phyloP scores from a whole-genome alignment of 2,329 filamentous ascomycete species.

The Cercospora beticola region DNA sequence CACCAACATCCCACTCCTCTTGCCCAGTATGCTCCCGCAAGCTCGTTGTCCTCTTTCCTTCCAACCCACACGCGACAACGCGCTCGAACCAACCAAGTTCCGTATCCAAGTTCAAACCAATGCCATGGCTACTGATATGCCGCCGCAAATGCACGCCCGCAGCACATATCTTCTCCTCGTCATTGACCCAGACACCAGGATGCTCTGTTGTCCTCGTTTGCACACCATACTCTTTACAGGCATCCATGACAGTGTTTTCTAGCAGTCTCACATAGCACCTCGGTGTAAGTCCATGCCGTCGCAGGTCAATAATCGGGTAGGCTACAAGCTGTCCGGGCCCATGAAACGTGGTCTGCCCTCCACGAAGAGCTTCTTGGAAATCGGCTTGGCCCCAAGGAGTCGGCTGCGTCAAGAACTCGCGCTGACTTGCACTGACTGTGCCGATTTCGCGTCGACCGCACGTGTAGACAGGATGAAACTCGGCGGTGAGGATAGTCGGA shows the following conservation, averaged over 20 bases:
- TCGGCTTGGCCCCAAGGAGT: slow-evolving; percentile 49
- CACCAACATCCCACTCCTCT: slow-evolving; percentile 37
- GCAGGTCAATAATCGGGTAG: slow-evolving; percentile 88
- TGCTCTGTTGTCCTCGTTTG: slow-evolving; percentile 65
- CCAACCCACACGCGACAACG: slow-evolving; percentile 87
- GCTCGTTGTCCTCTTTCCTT: slow-evolving; percentile 76
- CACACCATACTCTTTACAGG: slow-evolving; percentile 62
- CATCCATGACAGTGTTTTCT: slow-evolving; percentile 70
- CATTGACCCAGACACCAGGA: slow-evolving; percentile 74
- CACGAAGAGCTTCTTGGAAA: slow-evolving; percentile 72
- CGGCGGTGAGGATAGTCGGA: slow-evolving; percentile 78
- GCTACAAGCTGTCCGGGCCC: slow-evolving; percentile 88
- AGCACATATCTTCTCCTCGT: slow-evolving; percentile 75
- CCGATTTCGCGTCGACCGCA: slow-evolving; percentile 76
- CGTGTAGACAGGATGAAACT: slow-evolving; percentile 81
- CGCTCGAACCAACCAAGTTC: slow-evolving; percentile 65
- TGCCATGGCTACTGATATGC: slow-evolving; percentile 79
- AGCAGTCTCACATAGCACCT: slow-evolving; percentile 75
- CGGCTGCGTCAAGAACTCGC: slow-evolving; percentile 40
- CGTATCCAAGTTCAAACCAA: slow-evolving; percentile 74
- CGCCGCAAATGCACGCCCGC: slow-evolving; percentile 87
- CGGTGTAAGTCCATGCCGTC: slow-evolving; percentile 65
- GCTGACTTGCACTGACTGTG: slow-evolving; percentile 50
- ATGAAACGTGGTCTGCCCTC: slow-evolving; percentile 92
- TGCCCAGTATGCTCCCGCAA: slow-evolving; percentile 57